A percentile compares a stretch with the other conserved stretches of the same genome.
These are phyloP conservation scores for Dittrichia graveolens DNA, from an alignment of 129 eudicot species.

Conservation along the genomic window DNA sequence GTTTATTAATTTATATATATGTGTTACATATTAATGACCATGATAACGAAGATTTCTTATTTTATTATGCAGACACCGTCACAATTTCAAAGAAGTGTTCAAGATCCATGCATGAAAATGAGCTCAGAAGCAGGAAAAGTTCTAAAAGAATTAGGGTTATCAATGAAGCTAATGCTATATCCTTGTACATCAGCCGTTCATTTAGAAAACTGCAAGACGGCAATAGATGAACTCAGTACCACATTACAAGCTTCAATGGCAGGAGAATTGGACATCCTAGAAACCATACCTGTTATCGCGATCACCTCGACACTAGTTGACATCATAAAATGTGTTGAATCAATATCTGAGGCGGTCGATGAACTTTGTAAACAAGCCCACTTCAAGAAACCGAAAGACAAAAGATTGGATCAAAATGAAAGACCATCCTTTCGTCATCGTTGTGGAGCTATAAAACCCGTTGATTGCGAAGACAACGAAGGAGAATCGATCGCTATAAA, in stretches of 20 bases:
- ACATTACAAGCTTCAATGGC: slow-evolving; percentile 26
- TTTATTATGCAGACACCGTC: slow-evolving; percentile 30
- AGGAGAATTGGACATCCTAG: slow-evolving; percentile 32
- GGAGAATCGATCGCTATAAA: slow-evolving; percentile 5
- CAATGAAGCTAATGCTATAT: slow-evolving; percentile 46
- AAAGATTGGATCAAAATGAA: slow-evolving; percentile 7
- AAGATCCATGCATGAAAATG: slow-evolving; percentile 50
- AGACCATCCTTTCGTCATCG: slow-evolving; percentile 37
- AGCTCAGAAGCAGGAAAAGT: slow-evolving; percentile 60
- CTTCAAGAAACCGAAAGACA: slow-evolving; percentile 38
- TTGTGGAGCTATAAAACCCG: slow-evolving; percentile 57
- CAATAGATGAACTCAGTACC: slow-evolving; percentile 47
- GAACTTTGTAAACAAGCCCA: slow-evolving; percentile 51
- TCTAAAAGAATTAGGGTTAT: slow-evolving; percentile 43
- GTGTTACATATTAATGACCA: background rate
- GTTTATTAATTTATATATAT: background rate
- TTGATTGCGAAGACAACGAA: slow-evolving; percentile 21
- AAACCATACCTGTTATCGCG: slow-evolving; percentile 43
- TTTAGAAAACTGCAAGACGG: slow-evolving; percentile 43
- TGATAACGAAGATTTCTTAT: background rate
- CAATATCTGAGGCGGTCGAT: slow-evolving; percentile 40
- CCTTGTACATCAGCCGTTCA: slow-evolving; percentile 43
- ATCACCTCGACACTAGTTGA: slow-evolving; percentile 50
- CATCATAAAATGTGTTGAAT: slow-evolving; percentile 48
- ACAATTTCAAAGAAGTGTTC: slow-evolving; percentile 44